Evolutionary conservation across 305 asterid species (phyloP), one percentile per base, ranked within the genome.

Genomic region (Fraxinus platypoda): DNA sequence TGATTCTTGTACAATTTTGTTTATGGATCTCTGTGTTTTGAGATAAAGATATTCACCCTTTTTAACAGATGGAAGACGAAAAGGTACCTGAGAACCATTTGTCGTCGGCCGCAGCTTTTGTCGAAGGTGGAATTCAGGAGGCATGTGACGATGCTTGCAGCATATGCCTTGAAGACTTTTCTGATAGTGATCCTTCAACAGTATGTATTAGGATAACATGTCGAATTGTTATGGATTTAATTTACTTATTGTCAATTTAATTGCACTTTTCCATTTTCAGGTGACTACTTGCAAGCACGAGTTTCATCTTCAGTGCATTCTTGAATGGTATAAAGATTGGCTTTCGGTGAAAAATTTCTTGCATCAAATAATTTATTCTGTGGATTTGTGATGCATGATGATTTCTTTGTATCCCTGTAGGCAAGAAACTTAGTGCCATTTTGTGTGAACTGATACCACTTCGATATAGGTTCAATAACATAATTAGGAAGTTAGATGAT

Each of bases 41-140:
- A 30, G 26, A 26, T 62, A 35, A 70, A 33, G 37, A 33, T 23
- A 77, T 70, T 62, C 26, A 6, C 3, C 21, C 57, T 6, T 70
- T 28, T 31, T 81, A 80, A 68, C 88, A 93, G 98, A 94, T 94
- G 97, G 98, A 93, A 84, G 94, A 89, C 76, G 91, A 87, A 81
- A 90, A 89, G 84, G 76, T 83, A 73, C 71, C 93, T 13, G 95
- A 92, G 80, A 91, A 64, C 83, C 90, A 87, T 57, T 85, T 93
- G 93, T 90, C 90, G 70, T 94, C 97, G 4, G 92, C 94, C 2
- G 94, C 92, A 4, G 98, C 98, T 31, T 93, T 93, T 78, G 98
- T 94, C 68, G 98, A 94, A 90, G 97, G 98, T 46, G 98, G 98
- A 82, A 88, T 92, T 83, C 98, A 93, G 85, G 98, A 94, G 54